Evolutionary conservation across 192 early-diverging fungal genomes (phyloP).

Genomic region (Coemansia sp.): DNA sequence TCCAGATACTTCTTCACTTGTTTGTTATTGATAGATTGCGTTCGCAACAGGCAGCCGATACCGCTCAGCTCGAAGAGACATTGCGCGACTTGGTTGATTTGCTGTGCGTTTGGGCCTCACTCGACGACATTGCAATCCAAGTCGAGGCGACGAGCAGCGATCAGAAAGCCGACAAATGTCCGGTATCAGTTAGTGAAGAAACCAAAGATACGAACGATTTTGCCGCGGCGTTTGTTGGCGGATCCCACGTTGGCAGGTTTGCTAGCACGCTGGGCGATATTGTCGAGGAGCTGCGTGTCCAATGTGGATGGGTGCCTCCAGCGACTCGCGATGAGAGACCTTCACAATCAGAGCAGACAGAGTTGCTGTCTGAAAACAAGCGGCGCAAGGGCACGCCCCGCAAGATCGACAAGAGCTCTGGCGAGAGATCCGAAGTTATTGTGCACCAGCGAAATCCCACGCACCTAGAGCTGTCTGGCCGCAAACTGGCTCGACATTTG

Average conservation of each 20-base stretch:
- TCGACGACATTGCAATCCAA: slow-evolving; percentile 24
- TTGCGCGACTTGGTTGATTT: slow-evolving; percentile 43
- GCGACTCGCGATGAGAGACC: not conserved
- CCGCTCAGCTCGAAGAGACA: slow-evolving; percentile 15
- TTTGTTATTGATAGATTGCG: slow-evolving; percentile 23
- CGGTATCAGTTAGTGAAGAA: not conserved
- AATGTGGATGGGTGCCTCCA: slow-evolving; percentile 53
- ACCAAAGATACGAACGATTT: slow-evolving; percentile 21
- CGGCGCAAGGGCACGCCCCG: slow-evolving; percentile 55
- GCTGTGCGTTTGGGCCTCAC: slow-evolving; percentile 50
- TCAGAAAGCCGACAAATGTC: not conserved
- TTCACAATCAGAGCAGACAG: not conserved
- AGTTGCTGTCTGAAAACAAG: slow-evolving; percentile 20
- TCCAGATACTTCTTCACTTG: slow-evolving; percentile 49
- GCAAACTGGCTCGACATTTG: slow-evolving; percentile 47
- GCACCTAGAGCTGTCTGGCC: slow-evolving; percentile 23
- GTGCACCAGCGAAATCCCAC: slow-evolving; percentile 31
- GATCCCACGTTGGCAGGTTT: slow-evolving; percentile 30
- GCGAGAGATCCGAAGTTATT: slow-evolving; percentile 49
- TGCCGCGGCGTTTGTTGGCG: slow-evolving; percentile 44
- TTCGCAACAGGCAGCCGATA: not conserved
- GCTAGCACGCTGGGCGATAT: slow-evolving; percentile 23
- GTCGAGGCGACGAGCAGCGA: not conserved
- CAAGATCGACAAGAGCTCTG: slow-evolving; percentile 20
- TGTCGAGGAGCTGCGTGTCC: slow-evolving; percentile 50